Evolutionary conservation across 352 stramenopile species (phyloP).

Genomic region (Globisporangium carolinianum): DNA sequence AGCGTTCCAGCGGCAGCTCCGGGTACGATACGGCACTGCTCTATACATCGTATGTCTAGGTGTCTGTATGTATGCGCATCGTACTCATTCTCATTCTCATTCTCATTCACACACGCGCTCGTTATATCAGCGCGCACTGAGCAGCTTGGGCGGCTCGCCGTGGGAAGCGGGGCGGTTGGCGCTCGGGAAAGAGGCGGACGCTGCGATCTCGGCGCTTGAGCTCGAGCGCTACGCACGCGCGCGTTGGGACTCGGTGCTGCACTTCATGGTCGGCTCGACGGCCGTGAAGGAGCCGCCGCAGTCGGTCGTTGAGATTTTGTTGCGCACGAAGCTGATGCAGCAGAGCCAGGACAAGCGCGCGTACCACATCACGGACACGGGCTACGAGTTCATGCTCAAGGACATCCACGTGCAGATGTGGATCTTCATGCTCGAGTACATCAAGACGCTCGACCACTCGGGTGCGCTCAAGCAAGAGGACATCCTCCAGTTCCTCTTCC

Average conservation of each 20-base stretch:
- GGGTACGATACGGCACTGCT: slow-evolving; percentile 20
- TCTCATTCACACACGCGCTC: background rate
- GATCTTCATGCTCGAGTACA: slow-evolving; percentile 90
- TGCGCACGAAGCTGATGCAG: slow-evolving; percentile 68
- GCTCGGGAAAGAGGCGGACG: slow-evolving; percentile 36
- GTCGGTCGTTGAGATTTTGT: slow-evolving; percentile 66
- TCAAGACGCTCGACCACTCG: slow-evolving; percentile 72
- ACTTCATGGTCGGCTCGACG: slow-evolving; percentile 73
- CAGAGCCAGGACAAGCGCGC: slow-evolving; percentile 44
- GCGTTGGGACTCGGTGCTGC: slow-evolving; percentile 62
- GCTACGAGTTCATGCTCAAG: slow-evolving; percentile 91
- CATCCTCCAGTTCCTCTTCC: slow-evolving; percentile 86
- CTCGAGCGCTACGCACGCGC: slow-evolving; percentile 54
- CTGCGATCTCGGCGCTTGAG: slow-evolving; percentile 37
- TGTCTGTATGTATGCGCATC: slow-evolving; percentile 1
- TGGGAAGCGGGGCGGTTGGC: slow-evolving; percentile 53
- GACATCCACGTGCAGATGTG: slow-evolving; percentile 90
- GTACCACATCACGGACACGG: slow-evolving; percentile 83
- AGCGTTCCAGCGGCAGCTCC: slow-evolving; percentile 57
- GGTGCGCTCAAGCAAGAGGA: slow-evolving; percentile 75
- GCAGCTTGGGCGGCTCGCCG: slow-evolving; percentile 60
- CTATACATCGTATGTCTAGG: background rate
- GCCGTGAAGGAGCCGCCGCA: slow-evolving; percentile 55
- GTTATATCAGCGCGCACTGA: slow-evolving; percentile 43
- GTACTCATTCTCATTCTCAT: background rate